A percentile compares a stretch with the other conserved stretches of the same genome.
These are phyloP conservation scores for Gaultheria prostrata DNA, from an alignment of 148 eudicot genomes.

Conservation along the genomic window DNA sequence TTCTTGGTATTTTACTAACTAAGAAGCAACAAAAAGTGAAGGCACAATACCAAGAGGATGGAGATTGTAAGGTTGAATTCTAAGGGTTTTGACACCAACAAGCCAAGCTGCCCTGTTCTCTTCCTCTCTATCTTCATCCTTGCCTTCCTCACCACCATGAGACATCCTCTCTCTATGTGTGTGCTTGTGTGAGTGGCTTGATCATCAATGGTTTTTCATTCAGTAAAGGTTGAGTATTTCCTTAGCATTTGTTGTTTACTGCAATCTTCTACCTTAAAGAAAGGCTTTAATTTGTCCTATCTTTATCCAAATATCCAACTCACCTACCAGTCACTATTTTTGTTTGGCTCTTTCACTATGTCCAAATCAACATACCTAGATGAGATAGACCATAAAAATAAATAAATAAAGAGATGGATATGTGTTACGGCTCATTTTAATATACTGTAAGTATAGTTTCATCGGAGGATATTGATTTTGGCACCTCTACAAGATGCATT, in stretches of 20 bases:
- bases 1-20: background rate
- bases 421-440: too few relatives aligned
- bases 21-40: background rate
- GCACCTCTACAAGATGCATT: too few relatives aligned
- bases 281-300: too few relatives aligned
- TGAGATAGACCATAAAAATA: too few relatives aligned
- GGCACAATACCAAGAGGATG: constrained; percentile 69
- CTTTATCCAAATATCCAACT: too few relatives aligned
- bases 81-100: constrained; percentile 67
- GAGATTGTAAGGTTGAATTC: constrained; percentile 82
- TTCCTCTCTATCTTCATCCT: constrained; percentile 33
- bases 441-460: too few relatives aligned
- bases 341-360: too few relatives aligned
- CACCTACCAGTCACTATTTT: too few relatives aligned
- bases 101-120: constrained; percentile 99
- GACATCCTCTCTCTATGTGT: constrained; percentile 35
- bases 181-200: background rate
- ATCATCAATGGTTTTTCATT: background rate
- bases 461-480: too few relatives aligned
- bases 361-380: too few relatives aligned
- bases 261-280: too few relatives aligned
- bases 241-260: background rate
- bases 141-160: constrained; percentile 30
- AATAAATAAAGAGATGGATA: too few relatives aligned
- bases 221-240: background rate